Evolutionary conservation across 768 basidiomycete species (phyloP), one percentile per base, ranked within the genome.

Genomic region (Psilocybe tampanensis): DNA sequence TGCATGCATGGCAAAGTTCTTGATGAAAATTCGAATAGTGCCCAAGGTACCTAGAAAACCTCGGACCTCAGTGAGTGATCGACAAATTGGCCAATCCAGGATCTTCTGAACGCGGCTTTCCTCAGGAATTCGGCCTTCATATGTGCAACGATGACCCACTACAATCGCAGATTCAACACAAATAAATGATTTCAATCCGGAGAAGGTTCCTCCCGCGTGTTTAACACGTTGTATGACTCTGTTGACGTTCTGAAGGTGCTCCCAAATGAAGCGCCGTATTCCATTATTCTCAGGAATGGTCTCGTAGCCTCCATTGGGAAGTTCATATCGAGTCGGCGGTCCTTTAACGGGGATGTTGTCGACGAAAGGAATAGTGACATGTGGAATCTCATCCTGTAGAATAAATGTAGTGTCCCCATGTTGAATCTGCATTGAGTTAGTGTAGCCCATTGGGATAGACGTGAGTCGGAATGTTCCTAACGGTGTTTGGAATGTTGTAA

Each of bases 221-320:
- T 63, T 68, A 1, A 79, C 63, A 1, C 67, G 51, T 23, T 72
- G 68, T 0, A 77, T 55, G 8, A 78, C 56, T 6, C 71, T 56
- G 53, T 79, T 72, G 21, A 76, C 50, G 41, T 70, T 64, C 7
- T 67, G 23, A 1, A 71, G 55, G 36, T 76, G 70, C 33, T 78
- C 71, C 66, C 70, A 77, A 0, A 78, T 64, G 45, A 80, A 80
- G 0, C 63, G 49, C 0, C 62, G 60, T 9, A 70, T 68, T 2
- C 63, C 63, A 0, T 64, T 57, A 24, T 69, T 70, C n/a, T 63
- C 63, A 1, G 52, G 45, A 3, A 70, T 48, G 1, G 41, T 49
- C 36, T 69, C 15, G 12, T 43, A 71, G 0, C 63, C 52, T 6
- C 71, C 68, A 13, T 36, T 1, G 2, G 22, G 12, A 0, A 47